Conservation (phyloP, 1,284 basidiomycete species). For the Cryptococcus sp. region DNA sequence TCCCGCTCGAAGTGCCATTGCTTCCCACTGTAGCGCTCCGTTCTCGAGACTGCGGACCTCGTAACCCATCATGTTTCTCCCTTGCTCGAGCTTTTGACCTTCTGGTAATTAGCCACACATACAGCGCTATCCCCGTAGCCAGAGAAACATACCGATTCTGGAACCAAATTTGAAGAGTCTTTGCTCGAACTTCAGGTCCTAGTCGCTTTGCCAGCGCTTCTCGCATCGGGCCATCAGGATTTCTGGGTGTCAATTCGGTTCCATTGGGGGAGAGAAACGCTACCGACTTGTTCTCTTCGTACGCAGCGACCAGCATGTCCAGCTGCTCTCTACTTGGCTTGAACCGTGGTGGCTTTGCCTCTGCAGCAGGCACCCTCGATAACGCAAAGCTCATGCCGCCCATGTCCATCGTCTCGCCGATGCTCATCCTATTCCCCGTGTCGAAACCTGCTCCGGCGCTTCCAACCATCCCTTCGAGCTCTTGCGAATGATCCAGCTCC, state of each 20-base stretch:
- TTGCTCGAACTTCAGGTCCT: slow-evolving; percentile 22
- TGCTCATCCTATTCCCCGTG: too few species aligned
- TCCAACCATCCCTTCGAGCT: too few species aligned
- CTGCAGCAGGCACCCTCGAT: not conserved
- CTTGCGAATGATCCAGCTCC: too few species aligned
- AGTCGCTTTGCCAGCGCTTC: slow-evolving; percentile 23
- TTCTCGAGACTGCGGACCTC: slow-evolving; percentile 2
- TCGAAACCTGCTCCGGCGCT: too few species aligned
- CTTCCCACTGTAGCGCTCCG: not conserved
- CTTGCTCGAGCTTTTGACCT: slow-evolving; percentile 33
- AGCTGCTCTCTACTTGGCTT: slow-evolving; percentile 34
- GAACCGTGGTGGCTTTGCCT: slow-evolving; percentile 26
- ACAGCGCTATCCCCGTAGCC: not conserved
- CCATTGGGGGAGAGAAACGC: not conserved
- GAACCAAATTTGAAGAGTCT: slow-evolving; percentile 40
- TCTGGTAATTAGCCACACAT: slow-evolving; percentile 4
- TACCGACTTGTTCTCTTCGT: slow-evolving; percentile 31
- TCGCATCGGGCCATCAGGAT: slow-evolving; percentile 25
- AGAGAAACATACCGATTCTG: slow-evolving; percentile 30
- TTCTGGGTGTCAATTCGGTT: slow-evolving; percentile 13
- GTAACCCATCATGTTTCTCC: slow-evolving; percentile 19
- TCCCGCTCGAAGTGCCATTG: not conserved
- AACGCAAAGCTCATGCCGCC: not conserved
- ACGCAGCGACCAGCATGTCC: slow-evolving; percentile 26
- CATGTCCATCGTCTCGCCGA: not conserved